A percentile compares a stretch with the other conserved stretches of the same genome.
Evolutionary conservation across 177 flowering plant genomes (phyloP).

Genomic region (Telopea speciosissima): DNA sequence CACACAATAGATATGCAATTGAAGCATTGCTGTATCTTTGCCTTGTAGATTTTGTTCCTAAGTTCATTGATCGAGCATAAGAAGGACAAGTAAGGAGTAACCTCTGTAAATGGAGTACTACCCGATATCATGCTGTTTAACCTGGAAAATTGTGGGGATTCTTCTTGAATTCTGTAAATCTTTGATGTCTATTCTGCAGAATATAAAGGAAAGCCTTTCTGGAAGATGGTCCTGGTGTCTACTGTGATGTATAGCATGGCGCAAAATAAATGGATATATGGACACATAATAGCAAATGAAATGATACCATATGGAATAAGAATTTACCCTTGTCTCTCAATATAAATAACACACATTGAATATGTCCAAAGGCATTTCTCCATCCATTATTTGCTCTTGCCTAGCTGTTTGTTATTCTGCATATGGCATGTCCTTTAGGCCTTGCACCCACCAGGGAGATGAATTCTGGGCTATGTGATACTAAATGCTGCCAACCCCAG

Average conservation of each 20-base stretch:
- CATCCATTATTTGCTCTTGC: too few relatives aligned
- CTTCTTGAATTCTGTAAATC: constrained; percentile 3
- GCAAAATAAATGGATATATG: not conserved
- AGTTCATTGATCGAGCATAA: not conserved
- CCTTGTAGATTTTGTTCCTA: not conserved
- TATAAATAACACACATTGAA: too few relatives aligned
- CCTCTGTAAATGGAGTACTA: not conserved
- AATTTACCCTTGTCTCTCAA: too few relatives aligned
- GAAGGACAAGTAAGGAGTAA: not conserved
- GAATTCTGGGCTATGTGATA: too few relatives aligned
- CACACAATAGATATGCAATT: not conserved
- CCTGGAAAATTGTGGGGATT: not conserved
- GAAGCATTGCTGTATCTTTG: not conserved
- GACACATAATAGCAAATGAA: not conserved
- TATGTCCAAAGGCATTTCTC: too few relatives aligned
- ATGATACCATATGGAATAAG: not conserved
- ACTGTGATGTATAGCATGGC: constrained; percentile 1
- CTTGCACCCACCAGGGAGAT: too few relatives aligned
- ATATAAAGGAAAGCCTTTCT: not conserved
- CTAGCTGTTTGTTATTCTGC: too few relatives aligned
- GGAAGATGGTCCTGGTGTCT: not conserved
- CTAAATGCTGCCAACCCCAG: too few relatives aligned
- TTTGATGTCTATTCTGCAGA: not conserved
- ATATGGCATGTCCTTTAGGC: too few relatives aligned
- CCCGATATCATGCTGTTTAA: not conserved